Base-by-base conservation (phyloP, 2,329 filamentous ascomycete genomes). In the Neonectria coccinea region DNA sequence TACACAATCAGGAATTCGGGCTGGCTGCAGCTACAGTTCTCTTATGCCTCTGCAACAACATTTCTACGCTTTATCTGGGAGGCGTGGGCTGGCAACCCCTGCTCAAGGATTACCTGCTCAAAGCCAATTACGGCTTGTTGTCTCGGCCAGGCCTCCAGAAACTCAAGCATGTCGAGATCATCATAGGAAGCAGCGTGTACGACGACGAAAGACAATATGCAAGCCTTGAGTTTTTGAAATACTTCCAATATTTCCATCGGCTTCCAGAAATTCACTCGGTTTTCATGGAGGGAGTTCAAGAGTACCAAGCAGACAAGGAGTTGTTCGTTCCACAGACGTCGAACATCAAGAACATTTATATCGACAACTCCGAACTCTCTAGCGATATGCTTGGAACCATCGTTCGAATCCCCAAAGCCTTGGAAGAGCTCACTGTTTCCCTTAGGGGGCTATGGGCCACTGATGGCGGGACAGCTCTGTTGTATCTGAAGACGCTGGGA, bases 291-390 rank as follows among this genome's bases (percentile, higher is more conserved):
- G 57, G 57, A 5, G 48, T 56, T 7, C 16, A 20, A 11, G 56
- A 68, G 16, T 27, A 47, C 20, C 41, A 67, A n/a, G 25, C 65
- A 9, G 39, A 29, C 4, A 36, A 47, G 10, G 4, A 18, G 4
- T 12, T 48, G 8, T 60, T 65, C 25, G 33, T 60, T n/a, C 62
- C 62, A 2, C 41, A 54, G 18, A 56, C 56, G 6, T 36, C 36
- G 18, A 61, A 65, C 16, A 65, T 65, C 4, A 56, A 36, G 12
- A 52, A 47, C n/a, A 61, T 65, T 12, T 20, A 41, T 16, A 61
- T 65, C n/a, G 51, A 47, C 9, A 57, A 65, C 25, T 18, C 45
- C 4, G 62, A 36, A 7, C 22, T 65, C 3, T 10, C 45, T 1
- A 29, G 62, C 10, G 20, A 7, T 5, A 45, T 56, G 31, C 47